phyloP scores from a whole-genome alignment of 2,329 filamentous ascomycete genomes.

The Emericellopsis atlantica region DNA sequence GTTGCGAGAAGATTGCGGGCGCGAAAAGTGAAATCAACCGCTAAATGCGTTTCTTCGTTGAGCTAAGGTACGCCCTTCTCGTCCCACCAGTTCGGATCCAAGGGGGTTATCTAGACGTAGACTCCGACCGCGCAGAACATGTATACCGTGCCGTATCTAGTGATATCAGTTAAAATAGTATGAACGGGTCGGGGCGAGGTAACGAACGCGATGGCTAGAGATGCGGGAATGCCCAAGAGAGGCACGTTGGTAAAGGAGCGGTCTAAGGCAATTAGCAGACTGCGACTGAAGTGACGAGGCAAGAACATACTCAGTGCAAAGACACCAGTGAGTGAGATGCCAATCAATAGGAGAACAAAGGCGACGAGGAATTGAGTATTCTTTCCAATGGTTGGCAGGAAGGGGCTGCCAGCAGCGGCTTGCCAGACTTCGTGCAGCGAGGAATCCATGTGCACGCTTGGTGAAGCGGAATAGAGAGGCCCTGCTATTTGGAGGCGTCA shows the following conservation, averaged over 20 bases:
- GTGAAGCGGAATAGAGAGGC: background rate
- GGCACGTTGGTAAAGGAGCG: constrained; percentile 68
- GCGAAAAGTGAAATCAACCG: constrained; percentile 10
- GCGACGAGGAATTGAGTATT: constrained; percentile 72
- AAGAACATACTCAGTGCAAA: constrained; percentile 69
- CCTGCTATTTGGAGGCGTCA: background rate
- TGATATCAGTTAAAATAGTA: constrained; percentile 3
- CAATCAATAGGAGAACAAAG: constrained; percentile 60
- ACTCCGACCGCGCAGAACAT: constrained; percentile 99
- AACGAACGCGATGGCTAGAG: constrained; percentile 77
- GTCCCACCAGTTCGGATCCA: constrained; percentile 15
- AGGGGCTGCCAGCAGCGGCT: constrained; percentile 78
- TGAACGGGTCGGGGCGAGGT: background rate
- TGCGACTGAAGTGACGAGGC: background rate
- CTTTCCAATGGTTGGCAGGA: constrained; percentile 69
- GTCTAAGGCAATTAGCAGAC: constrained; percentile 39
- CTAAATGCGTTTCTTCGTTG: constrained; percentile 17
- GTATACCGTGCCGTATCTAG: constrained; percentile 79
- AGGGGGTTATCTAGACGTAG: constrained; percentile 65
- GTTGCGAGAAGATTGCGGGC: constrained; percentile 7
- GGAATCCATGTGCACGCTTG: constrained; percentile 51
- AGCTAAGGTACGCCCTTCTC: constrained; percentile 19
- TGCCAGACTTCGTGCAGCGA: constrained; percentile 88
- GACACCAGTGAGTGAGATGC: constrained; percentile 60
- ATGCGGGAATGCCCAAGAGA: constrained; percentile 73